These are phyloP conservation scores for Cairneyella variabilis DNA, from an alignment of 495 filamentous ascomycete genomes.

Conservation along the genomic window DNA sequence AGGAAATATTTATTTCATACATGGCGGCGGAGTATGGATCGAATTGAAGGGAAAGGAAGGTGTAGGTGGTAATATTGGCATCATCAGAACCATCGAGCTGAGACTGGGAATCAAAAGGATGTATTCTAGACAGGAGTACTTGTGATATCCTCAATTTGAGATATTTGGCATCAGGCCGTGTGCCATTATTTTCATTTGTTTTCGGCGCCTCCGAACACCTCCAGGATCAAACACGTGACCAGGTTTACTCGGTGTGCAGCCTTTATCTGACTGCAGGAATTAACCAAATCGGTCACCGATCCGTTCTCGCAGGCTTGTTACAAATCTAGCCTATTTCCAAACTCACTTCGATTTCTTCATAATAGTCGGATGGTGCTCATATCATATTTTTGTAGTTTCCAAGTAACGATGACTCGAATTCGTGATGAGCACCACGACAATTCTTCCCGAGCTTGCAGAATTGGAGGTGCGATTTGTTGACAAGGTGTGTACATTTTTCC, in stretches of 20 bases:
- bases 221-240: too few relatives aligned
- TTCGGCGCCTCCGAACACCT: too few relatives aligned
- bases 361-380: too few relatives aligned
- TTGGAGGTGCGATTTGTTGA: too few relatives aligned
- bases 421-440: too few relatives aligned
- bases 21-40: neutral
- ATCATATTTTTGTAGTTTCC: too few relatives aligned
- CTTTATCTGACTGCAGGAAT: neutral
- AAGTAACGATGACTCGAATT: too few relatives aligned
- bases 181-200: neutral
- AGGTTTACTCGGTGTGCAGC: neutral
- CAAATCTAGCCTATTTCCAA: neutral
- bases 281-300: neutral
- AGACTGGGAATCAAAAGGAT: neutral
- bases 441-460: too few relatives aligned
- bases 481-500: too few relatives aligned
- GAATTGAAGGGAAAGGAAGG: neutral
- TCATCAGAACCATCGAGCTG: neutral
- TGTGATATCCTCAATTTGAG: neutral
- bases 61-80: neutral
- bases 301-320: neutral
- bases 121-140: neutral
- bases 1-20: neutral
- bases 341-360: neutral
- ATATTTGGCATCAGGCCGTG: neutral